A percentile compares a stretch with the other conserved stretches of the same genome.
These are phyloP conservation scores for Boletus sp. DNA, from an alignment of 768 basidiomycete species.

Conservation along the genomic window DNA sequence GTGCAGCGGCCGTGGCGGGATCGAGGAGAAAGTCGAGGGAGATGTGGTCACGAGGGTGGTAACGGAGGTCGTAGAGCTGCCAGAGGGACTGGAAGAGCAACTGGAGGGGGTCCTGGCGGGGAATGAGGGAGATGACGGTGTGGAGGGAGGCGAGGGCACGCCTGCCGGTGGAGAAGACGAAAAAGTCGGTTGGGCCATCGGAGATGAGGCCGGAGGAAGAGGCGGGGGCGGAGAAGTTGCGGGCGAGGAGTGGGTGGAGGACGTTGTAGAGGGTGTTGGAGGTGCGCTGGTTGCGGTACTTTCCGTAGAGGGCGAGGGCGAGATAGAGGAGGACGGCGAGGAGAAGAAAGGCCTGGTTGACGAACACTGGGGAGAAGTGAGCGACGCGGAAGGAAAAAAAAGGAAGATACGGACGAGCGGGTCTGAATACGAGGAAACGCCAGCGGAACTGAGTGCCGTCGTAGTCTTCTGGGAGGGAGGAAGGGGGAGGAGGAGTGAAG, in stretches of 20 bases:
- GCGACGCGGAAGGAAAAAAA: background rate
- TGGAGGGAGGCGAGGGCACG: constrained; percentile 76
- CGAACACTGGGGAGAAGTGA: constrained; percentile 47
- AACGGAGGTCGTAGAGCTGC: constrained; percentile 75
- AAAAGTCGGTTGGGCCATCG: constrained; percentile 79
- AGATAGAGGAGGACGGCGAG: constrained; percentile 55
- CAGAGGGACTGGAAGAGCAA: constrained; percentile 57
- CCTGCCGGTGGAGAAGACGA: constrained; percentile 85
- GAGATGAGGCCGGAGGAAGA: constrained; percentile 49
- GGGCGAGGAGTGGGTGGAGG: constrained; percentile 54
- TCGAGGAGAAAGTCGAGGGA: constrained; percentile 78
- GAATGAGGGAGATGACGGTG: constrained; percentile 71
- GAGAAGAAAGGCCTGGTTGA: constrained; percentile 61
- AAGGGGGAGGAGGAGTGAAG: constrained; percentile 7
- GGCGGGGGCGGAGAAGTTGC: constrained; percentile 73
- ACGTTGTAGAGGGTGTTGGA: constrained; percentile 67
- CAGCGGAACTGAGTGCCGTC: constrained; percentile 73
- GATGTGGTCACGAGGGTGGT: constrained; percentile 63
- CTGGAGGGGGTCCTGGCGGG: constrained; percentile 82
- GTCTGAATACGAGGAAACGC: constrained; percentile 77
- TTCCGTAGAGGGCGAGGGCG: constrained; percentile 57
- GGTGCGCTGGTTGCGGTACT: constrained; percentile 51
- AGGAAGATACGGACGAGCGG: constrained; percentile 51
- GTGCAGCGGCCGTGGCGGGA: constrained; percentile 33
- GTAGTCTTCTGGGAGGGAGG: constrained; percentile 48